phyloP scores from a whole-genome alignment of 2,329 filamentous ascomycete species.

The Lasiodiplodia gonubiensis region DNA sequence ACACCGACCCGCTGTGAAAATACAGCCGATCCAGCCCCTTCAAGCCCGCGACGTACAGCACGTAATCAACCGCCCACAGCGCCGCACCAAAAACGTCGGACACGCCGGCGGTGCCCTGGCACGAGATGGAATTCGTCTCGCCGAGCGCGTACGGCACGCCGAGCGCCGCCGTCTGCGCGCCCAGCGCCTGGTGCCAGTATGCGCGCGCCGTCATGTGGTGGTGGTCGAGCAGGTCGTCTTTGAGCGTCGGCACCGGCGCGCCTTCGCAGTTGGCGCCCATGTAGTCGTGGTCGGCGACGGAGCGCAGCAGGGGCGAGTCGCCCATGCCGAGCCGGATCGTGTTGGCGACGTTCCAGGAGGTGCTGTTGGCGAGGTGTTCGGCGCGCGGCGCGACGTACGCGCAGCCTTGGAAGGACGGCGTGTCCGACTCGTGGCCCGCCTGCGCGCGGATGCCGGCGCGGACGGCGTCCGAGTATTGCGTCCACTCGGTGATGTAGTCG shows the following conservation, averaged over 20 bases:
- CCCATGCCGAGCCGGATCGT: slow-evolving; percentile 1
- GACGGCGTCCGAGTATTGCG: background rate
- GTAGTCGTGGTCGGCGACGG: slow-evolving; percentile 1
- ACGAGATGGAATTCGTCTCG: slow-evolving; percentile 40
- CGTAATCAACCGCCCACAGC: slow-evolving; percentile 58
- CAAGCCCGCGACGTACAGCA: background rate
- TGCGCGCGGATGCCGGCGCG: background rate
- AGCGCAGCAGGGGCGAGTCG: background rate
- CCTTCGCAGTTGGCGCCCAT: background rate
- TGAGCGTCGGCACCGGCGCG: background rate
- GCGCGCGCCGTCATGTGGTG: background rate
- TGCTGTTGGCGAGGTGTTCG: background rate
- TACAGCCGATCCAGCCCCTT: slow-evolving; percentile 39
- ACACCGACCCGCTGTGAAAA: slow-evolving; percentile 56
- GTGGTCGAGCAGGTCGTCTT: background rate
- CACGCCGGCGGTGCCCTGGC: slow-evolving; percentile 38
- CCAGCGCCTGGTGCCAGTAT: background rate
- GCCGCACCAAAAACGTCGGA: slow-evolving; percentile 56
- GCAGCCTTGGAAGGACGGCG: background rate
- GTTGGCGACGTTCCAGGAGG: slow-evolving; percentile 2
- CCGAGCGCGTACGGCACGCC: slow-evolving; percentile 34
- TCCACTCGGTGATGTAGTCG: background rate
- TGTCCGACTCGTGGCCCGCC: no score
- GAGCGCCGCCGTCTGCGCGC: background rate
- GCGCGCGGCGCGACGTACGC: background rate